Evolutionary conservation across 129 eudicot genomes (phyloP), one percentile per base, ranked within the genome.

Genomic region (Dittrichia graveolens): DNA sequence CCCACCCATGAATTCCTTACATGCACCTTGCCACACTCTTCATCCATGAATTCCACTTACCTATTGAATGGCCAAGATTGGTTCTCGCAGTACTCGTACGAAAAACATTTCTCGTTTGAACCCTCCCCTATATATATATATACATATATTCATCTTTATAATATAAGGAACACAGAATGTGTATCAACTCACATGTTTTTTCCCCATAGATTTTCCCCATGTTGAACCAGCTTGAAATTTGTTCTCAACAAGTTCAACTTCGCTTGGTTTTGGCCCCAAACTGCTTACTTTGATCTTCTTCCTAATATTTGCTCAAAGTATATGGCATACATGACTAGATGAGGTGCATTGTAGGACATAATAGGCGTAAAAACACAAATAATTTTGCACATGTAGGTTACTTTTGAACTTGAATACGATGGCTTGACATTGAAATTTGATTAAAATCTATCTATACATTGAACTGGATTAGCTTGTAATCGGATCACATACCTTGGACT

Each of bases 211-310:
- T 46, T 9, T 12, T 12, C 7, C 13, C 50, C 50, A 8, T 56
- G 39, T 4, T 19, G 14, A 3, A 57, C 9, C 24, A 11, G 8
- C 58, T 12, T 61, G 47, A 38, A 61, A 37, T 7, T 61, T 38
- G 11, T 11, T 52, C 58, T 52, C 58, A 38, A 38, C 12, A 10
- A 46, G 58, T 16, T 43, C 69, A 42, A 16, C 69, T 64, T 64
- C 13, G 39, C 44, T 31, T 45, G 71, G 2, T 66, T 66, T 45
- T 69, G 44, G 49, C 39, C 14, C 5, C 47, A 69, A 38, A 16
- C 40, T 53, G 16, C 75, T 53, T 69, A 38, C 63, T 38, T 11
- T 54, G 14, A 70, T 41, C 12, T 7, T 18, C 40, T 54, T 16
- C 12, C 46, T 54, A 7, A 18, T 4, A 45, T 46, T 14, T 66